Percentiles rank a stretch among this genome's conserved stretches.
These are phyloP conservation scores for Mikania micrantha DNA, from an alignment of 129 eudicot genomes.

Conservation along the genomic window DNA sequence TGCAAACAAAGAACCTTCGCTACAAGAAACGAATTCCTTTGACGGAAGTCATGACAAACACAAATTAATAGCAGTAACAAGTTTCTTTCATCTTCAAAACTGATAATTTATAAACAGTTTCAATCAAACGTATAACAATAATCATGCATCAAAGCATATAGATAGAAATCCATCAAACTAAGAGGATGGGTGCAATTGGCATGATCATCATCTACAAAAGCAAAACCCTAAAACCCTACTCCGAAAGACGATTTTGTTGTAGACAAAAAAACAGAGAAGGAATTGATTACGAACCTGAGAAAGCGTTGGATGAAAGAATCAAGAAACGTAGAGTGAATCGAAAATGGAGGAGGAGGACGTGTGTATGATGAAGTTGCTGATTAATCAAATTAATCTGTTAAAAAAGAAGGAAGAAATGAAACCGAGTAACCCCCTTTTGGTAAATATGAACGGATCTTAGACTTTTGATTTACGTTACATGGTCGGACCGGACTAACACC, in stretches of 20 bases:
- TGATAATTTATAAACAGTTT: background rate
- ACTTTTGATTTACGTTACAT: too few species aligned
- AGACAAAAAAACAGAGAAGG: background rate
- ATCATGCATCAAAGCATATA: background rate
- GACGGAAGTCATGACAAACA: background rate
- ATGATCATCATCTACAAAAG: conserved; percentile 13
- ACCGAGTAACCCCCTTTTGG: too few species aligned
- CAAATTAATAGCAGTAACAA: conserved; percentile 9
- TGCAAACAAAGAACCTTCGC: conserved; percentile 5
- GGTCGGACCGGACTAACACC: too few species aligned
- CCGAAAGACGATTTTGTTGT: background rate
- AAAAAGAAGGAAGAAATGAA: too few species aligned
- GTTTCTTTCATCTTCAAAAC: background rate
- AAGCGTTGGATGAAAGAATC: too few species aligned
- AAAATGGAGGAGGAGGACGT: too few species aligned
- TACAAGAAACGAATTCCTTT: conserved; percentile 11
- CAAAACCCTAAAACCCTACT: conserved; percentile 39
- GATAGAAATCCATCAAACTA: background rate
- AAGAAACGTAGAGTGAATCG: too few species aligned
- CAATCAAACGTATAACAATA: background rate
- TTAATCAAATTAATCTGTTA: too few species aligned
- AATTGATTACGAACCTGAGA: conserved; percentile 35
- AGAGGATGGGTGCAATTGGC: background rate
- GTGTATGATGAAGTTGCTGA: too few species aligned
- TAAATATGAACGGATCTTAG: too few species aligned